phyloP scores from a whole-genome alignment of 192 early-diverging fungal genomes.

The Pilobolus umbonatus region DNA sequence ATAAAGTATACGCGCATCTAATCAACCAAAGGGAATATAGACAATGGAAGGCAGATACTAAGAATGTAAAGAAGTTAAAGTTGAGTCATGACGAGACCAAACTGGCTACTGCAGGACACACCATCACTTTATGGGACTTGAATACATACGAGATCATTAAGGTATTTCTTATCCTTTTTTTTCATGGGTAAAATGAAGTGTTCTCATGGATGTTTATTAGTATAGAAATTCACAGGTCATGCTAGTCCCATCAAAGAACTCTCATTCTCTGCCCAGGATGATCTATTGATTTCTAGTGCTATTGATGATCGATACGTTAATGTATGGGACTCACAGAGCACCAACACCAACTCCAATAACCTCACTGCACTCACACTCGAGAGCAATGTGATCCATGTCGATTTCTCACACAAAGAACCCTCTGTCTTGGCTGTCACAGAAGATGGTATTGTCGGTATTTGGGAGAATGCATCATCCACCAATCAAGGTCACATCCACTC shows the following conservation, averaged over 20 bases:
- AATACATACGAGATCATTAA: slow-evolving; percentile 38
- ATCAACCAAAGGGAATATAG: slow-evolving; percentile 13
- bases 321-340: slow-evolving; percentile 45
- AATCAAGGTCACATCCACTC: background rate
- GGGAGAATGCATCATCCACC: slow-evolving; percentile 40
- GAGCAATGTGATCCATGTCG: slow-evolving; percentile 41
- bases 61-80: slow-evolving; percentile 41
- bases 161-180: slow-evolving; percentile 8
- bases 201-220: background rate
- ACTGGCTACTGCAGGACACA: slow-evolving; percentile 48
- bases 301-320: slow-evolving; percentile 53
- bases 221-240: slow-evolving; percentile 48
- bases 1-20: slow-evolving; percentile 8
- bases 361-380: slow-evolving; percentile 46
- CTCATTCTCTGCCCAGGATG: slow-evolving; percentile 41
- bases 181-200: background rate
- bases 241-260: slow-evolving; percentile 44
- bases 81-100: slow-evolving; percentile 48
- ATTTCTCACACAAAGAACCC: slow-evolving; percentile 38
- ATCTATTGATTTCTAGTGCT: slow-evolving; percentile 41
- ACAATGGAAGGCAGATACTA: slow-evolving; percentile 49
- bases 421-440: slow-evolving; percentile 49
- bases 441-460: slow-evolving; percentile 46
- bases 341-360: slow-evolving; percentile 35
- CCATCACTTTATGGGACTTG: slow-evolving; percentile 51